These are phyloP conservation scores for Pseudevernia furfuracea DNA, from an alignment of 495 filamentous ascomycete species.

Conservation along the genomic window DNA sequence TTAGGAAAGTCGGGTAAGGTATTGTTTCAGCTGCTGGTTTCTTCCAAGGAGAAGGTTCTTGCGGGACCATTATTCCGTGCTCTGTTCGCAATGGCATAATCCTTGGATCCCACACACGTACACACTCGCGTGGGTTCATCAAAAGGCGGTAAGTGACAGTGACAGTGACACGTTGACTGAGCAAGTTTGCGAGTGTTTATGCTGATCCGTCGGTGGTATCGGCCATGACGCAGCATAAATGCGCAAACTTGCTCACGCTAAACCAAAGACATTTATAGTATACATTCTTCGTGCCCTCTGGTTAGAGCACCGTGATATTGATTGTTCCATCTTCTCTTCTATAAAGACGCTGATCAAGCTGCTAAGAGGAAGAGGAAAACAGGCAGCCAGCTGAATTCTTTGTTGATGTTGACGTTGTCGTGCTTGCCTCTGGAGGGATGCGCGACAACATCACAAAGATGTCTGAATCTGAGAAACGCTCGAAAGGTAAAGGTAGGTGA, in stretches of 20 bases:
- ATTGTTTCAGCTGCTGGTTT: too few species aligned
- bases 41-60: background rate
- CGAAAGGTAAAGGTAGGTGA: background rate
- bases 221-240: too few species aligned
- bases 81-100: too few species aligned
- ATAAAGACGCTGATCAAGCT: background rate
- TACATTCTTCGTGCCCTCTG: background rate
- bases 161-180: background rate
- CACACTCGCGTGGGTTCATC: background rate
- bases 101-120: too few species aligned
- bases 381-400: background rate
- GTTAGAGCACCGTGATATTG: background rate
- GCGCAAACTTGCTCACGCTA: slow-evolving; percentile 14
- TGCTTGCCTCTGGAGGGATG: slow-evolving; percentile 7
- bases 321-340: background rate
- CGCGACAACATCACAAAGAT: slow-evolving; percentile 28
- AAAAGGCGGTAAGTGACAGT: too few species aligned
- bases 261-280: background rate
- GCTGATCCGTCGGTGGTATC: background rate
- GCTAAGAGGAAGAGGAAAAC: background rate
- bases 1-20: too few species aligned
- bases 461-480: background rate
- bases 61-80: too few species aligned
- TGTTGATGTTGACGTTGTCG: slow-evolving; percentile 10
- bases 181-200: background rate